These are phyloP conservation scores for Penicillium sp. DNA, from an alignment of 2,329 filamentous ascomycete species.

Conservation along the genomic window DNA sequence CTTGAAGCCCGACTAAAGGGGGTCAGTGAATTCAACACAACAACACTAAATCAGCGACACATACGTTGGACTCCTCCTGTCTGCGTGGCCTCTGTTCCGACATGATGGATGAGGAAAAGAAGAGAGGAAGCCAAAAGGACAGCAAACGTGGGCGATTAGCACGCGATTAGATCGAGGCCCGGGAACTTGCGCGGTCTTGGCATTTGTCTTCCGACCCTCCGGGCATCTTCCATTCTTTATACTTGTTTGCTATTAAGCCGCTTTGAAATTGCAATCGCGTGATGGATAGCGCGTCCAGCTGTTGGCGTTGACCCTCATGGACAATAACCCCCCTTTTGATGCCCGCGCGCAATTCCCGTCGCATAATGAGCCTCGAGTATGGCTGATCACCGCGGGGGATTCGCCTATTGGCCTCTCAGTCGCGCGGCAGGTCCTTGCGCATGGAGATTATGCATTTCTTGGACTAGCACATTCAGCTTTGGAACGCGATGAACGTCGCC, in stretches of 20 bases:
- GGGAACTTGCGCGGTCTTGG: slow-evolving; percentile 12
- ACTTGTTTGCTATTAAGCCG: not conserved
- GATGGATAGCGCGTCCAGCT: slow-evolving; percentile 31
- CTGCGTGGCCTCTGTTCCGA: slow-evolving; percentile 42
- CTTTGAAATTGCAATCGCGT: slow-evolving; percentile 18
- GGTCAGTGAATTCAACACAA: slow-evolving; percentile 23
- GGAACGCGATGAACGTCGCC: slow-evolving; percentile 69
- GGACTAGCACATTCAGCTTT: slow-evolving; percentile 78
- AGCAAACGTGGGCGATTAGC: slow-evolving; percentile 2
- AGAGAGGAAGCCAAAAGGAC: slow-evolving; percentile 14
- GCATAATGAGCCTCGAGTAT: slow-evolving; percentile 73
- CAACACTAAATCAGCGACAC: slow-evolving; percentile 13
- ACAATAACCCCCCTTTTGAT: slow-evolving; percentile 35
- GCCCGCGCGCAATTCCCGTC: slow-evolving; percentile 55
- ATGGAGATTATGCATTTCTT: slow-evolving; percentile 87
- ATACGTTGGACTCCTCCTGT: slow-evolving; percentile 36
- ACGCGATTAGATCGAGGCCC: slow-evolving; percentile 10
- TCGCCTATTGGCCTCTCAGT: slow-evolving; percentile 82
- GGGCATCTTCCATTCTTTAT: slow-evolving; percentile 1
- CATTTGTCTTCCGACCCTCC: slow-evolving; percentile 4
- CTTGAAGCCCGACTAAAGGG: slow-evolving; percentile 42
- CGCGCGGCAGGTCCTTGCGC: slow-evolving; percentile 76
- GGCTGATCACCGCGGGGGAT: slow-evolving; percentile 85
- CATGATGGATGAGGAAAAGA: slow-evolving; percentile 32
- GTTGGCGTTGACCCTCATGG: slow-evolving; percentile 32